phyloP scores from a whole-genome alignment of 345 rosid genomes.

The Trapa incisa region DNA sequence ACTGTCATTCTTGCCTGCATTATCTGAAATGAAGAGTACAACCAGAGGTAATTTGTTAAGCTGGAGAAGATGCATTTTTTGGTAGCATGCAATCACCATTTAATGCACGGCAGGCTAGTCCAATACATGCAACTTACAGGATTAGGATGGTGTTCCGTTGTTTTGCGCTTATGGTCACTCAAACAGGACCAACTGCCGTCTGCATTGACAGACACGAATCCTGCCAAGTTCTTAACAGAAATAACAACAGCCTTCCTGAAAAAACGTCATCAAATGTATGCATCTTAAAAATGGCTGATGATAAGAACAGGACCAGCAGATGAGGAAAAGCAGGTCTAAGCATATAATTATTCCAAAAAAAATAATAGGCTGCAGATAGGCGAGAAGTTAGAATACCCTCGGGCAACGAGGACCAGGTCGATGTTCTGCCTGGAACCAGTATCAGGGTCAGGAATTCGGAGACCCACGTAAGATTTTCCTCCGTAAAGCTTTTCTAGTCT shows the following conservation, averaged over 20 bases:
- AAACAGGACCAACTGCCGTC: conserved; percentile 82
- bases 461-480: conserved; percentile 78
- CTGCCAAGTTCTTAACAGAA: conserved; percentile 65
- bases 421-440: conserved; percentile 57
- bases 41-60: not conserved
- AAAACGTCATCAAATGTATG: not conserved
- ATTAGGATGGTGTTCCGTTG: conserved; percentile 35
- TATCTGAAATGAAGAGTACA: conserved; percentile 27
- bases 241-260: conserved; percentile 59
- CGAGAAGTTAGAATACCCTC: conserved; percentile 25
- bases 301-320: not conserved
- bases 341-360: no score
- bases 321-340: not conserved
- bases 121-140: conserved; percentile 36
- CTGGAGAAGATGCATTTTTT: not conserved
- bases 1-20: conserved; percentile 46
- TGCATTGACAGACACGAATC: conserved; percentile 41
- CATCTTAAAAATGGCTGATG: not conserved
- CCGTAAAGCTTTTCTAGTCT: conserved; percentile 81
- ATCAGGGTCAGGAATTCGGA: conserved; percentile 84
- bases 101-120: no score
- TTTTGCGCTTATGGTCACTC: conserved; percentile 29
- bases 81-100: no score
- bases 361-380: not conserved
- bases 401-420: conserved; percentile 57